Base-by-base conservation (phyloP, 2,329 filamentous ascomycete genomes). In the Elsinoe perseae region DNA sequence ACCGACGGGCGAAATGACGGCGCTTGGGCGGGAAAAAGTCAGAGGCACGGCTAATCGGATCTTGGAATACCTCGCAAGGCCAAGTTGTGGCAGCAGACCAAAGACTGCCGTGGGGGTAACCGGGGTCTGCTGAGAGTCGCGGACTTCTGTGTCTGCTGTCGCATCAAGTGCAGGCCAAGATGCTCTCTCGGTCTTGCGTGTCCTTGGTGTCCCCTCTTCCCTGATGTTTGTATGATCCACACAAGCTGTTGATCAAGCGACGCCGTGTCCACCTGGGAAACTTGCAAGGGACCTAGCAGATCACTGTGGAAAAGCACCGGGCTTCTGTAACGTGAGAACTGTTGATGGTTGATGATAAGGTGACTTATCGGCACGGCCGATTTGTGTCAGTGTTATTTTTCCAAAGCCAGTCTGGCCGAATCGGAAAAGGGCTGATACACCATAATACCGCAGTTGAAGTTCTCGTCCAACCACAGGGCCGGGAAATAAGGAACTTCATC, bases 41-140 rank as follows among this genome's bases (percentile, higher is more conserved):
- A 52, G 48, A 52, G 14, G 28, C 30, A 52, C 48, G 48, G 48
- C 48, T 52, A 52, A 52, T 52, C 48, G 48, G 48, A 52, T 52
- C 25, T 21, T 14, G 40, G 21, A n/a, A 23, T 44, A 21, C 40
- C 48, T 52, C 48, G 48, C 48, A 34, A 36, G 48, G 30, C 48
- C 48, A 52, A 52, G 48, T 25, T 50, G 44, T 27, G 40, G n/a
- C n/a, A n/a, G n/a, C n/a, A n/a, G n/a, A n/a, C 40, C 8, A 50
- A 30, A 20, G 2, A 32, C 48, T 20, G 9, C 44, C 10, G 14
- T 10, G 27, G 44, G 44, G 44, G 44, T 30, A 50, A n/a, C 32
- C 44, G 44, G 44, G 25, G 44, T 30, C 44, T 50, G 44, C 44
- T 50, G 44, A 50, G 44, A 50, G 25, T 20, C 16, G 16, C 38